Percentiles rank a stretch among this genome's conserved stretches.
Evolutionary conservation across 257 asterid genomes (phyloP).

Genomic region (Scutellaria barbata): DNA sequence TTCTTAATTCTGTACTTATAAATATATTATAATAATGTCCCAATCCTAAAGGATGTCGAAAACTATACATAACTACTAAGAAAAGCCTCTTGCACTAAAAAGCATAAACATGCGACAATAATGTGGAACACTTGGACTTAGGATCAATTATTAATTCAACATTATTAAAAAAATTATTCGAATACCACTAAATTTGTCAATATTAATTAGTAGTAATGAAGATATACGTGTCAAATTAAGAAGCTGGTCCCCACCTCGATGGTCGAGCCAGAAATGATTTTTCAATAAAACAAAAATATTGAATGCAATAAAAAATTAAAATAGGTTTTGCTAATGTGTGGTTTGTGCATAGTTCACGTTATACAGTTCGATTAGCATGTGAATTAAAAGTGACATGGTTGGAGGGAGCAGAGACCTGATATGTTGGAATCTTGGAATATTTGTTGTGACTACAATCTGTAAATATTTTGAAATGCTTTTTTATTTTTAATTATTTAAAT

Average conservation of each 20-base stretch:
- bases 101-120: conserved; percentile 46
- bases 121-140: conserved; percentile 49
- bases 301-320: not conserved
- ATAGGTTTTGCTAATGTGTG: conserved; percentile 28
- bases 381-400: conserved; percentile 53
- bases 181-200: not conserved
- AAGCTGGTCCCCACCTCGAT: conserved; percentile 54
- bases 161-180: conserved; percentile 18
- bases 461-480: not conserved
- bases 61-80: not conserved
- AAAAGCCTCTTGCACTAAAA: conserved; percentile 28
- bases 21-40: conserved; percentile 3
- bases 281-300: not conserved
- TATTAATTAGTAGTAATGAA: not conserved
- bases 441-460: not conserved
- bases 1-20: not conserved
- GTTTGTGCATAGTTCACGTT: conserved; percentile 31
- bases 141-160: conserved; percentile 21
- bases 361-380: conserved; percentile 42
- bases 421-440: conserved; percentile 55
- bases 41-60: conserved; percentile 18
- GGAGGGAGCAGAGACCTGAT: conserved; percentile 63
- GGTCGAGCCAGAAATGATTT: conserved; percentile 36
- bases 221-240: conserved; percentile 35
- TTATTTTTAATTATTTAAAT: not conserved